Evolutionary conservation across 345 rosid species (phyloP).

Genomic region (Garcia nutans): DNA sequence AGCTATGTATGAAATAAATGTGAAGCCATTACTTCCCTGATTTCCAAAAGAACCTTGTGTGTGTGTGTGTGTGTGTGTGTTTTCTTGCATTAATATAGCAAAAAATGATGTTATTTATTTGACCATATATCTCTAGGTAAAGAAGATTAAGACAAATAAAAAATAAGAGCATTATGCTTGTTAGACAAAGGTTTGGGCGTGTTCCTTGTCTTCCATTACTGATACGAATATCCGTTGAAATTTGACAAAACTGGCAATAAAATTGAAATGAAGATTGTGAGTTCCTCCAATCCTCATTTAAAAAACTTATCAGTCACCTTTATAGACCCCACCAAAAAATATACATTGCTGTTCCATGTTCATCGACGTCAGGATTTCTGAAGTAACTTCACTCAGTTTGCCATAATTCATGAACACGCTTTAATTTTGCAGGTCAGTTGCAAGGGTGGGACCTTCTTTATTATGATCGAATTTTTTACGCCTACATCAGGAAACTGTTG

Average conservation of each 20-base stretch:
- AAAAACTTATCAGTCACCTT: too few relatives aligned
- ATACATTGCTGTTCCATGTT: too few relatives aligned
- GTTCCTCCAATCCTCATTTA: not conserved
- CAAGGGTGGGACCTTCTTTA: constrained; percentile 21
- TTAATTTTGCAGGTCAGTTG: constrained; percentile 36
- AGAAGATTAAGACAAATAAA: not conserved
- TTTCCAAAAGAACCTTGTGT: not conserved
- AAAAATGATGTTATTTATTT: not conserved
- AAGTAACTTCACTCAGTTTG: not conserved
- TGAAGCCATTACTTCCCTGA: not conserved
- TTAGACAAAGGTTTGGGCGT: not conserved
- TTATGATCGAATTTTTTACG: constrained; percentile 16
- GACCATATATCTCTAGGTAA: not conserved
- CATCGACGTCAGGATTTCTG: not conserved
- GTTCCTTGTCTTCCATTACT: not conserved
- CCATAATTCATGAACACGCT: not conserved
- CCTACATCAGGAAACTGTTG: not conserved
- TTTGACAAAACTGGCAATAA: not conserved
- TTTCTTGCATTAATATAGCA: not conserved
- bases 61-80: too few relatives aligned
- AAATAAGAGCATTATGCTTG: too few relatives aligned
- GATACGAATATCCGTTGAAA: too few relatives aligned
- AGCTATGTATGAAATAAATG: too few relatives aligned
- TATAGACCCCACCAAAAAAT: too few relatives aligned
- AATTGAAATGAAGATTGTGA: not conserved